These are phyloP conservation scores for Gentiana macrophylla DNA, from an alignment of 257 asterid species.

Conservation along the genomic window DNA sequence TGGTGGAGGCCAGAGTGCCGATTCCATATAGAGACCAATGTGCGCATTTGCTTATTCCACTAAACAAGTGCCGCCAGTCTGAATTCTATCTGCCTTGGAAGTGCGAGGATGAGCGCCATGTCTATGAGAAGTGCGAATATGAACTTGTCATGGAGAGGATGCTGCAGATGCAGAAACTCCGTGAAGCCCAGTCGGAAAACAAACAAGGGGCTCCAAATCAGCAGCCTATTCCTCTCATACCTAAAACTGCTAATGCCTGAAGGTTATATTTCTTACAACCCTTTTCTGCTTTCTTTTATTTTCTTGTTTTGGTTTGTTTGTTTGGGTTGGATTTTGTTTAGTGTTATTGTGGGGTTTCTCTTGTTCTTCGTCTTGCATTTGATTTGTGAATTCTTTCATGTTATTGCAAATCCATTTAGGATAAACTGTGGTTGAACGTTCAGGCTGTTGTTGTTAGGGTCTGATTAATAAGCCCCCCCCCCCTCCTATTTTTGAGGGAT, in stretches of 20 bases:
- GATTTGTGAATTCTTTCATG: no score
- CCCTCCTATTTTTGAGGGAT: no score
- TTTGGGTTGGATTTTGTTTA: no score
- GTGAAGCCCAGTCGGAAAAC: conserved; percentile 47
- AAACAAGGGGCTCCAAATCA: conserved; percentile 15
- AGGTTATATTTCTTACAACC: conserved; percentile 16
- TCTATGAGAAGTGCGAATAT: conserved; percentile 84
- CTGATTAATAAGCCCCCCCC: no score
- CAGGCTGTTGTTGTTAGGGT: no score
- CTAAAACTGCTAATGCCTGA: conserved; percentile 66
- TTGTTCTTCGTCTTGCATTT: no score
- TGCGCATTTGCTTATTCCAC: conserved; percentile 87
- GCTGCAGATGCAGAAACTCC: conserved; percentile 98
- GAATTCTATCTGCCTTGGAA: conserved; percentile 89
- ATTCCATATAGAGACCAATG: conserved; percentile 80
- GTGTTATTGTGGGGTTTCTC: no score
- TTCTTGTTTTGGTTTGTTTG: no score
- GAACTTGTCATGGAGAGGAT: conserved; percentile 98
- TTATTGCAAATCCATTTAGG: no score
- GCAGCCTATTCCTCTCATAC: conserved; percentile 49
- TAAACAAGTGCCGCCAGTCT: conserved; percentile 82
- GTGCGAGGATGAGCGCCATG: conserved; percentile 72
- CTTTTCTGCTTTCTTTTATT: neutral
- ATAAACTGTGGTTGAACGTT: no score
- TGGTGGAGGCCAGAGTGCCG: conserved; percentile 76